Conservation (phyloP, 179 eudicot genomes). For the Nepenthes alata region DNA sequence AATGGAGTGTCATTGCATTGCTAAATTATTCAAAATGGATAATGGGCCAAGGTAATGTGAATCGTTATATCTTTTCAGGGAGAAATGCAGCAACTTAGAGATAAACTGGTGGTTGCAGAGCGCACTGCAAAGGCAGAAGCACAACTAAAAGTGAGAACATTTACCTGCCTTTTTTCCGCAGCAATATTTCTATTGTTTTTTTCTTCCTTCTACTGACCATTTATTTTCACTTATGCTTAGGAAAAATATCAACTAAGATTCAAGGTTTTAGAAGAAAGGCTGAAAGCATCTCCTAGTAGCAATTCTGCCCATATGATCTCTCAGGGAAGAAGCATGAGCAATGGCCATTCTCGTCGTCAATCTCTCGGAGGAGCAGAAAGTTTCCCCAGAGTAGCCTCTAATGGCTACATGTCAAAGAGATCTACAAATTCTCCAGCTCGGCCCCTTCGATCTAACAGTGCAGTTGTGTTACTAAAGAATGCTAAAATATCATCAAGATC, state of each 20-base stretch:
- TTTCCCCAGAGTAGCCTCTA: conserved; percentile 39
- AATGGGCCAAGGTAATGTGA: neutral
- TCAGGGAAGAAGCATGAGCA: conserved; percentile 42
- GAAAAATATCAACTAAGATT: conserved; percentile 70
- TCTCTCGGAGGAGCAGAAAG: conserved; percentile 60
- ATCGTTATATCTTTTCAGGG: conserved; percentile 25
- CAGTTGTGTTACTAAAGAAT: conserved; percentile 25
- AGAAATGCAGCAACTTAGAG: conserved; percentile 70
- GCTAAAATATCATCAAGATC: conserved; percentile 28
- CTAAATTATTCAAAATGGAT: neutral
- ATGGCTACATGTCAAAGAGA: conserved; percentile 37
- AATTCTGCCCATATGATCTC: conserved; percentile 25
- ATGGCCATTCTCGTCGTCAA: conserved; percentile 46
- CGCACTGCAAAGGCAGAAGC: conserved; percentile 78
- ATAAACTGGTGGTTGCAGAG: conserved; percentile 58
- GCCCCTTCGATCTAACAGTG: conserved; percentile 19
- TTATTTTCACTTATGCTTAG: conserved; percentile 18
- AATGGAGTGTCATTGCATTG: neutral
- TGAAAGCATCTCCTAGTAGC: conserved; percentile 32
- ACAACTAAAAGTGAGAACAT: conserved; percentile 43
- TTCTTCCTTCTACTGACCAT: conserved; percentile 2
- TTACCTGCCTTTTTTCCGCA: neutral
- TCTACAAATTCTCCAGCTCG: conserved; percentile 27
- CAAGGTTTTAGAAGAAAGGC: conserved; percentile 76
- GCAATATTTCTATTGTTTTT: neutral